Evolutionary conservation across 2,329 filamentous ascomycete species (phyloP).

Genomic region (Neofusicoccum ribis): DNA sequence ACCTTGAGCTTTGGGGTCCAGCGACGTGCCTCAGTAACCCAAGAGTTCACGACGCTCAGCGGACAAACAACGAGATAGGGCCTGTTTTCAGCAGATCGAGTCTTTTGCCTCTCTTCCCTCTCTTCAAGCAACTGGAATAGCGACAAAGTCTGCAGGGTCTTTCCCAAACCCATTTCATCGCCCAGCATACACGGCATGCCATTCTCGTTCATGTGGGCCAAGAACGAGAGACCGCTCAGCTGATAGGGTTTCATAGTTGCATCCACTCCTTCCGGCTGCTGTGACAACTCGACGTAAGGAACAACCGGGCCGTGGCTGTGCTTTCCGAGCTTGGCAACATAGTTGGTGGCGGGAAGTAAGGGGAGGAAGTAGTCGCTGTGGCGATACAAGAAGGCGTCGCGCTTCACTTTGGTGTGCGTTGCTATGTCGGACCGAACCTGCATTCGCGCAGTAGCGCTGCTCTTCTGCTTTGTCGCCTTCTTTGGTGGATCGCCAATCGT

Average conservation of each 20-base stretch:
- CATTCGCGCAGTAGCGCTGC: conserved; percentile 41
- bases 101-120: conserved; percentile 83
- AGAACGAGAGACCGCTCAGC: conserved; percentile 95
- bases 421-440: conserved; percentile 45
- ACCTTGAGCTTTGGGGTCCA: conserved; percentile 87
- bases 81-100: conserved; percentile 62
- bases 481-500: conserved; percentile 23
- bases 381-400: conserved; percentile 47
- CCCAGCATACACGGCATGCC: conserved; percentile 97
- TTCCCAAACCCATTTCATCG: conserved; percentile 99
- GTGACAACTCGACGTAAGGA: conserved; percentile 42
- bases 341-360: conserved; percentile 46
- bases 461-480: conserved; percentile 19
- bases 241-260: conserved; percentile 88
- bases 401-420: conserved; percentile 43
- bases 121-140: conserved; percentile 96
- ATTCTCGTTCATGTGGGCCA: conserved; percentile 98
- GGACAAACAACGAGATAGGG: conserved; percentile 97
- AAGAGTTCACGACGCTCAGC: conserved; percentile 93
- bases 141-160: conserved; percentile 98
- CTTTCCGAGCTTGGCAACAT: conserved; percentile 42
- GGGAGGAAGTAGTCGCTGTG: conserved; percentile 50
- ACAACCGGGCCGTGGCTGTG: conserved; percentile 28
- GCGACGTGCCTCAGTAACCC: conserved; percentile 96
- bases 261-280: conserved; percentile 49